Percentiles rank a stretch among this genome's conserved stretches.
phyloP scores from a whole-genome alignment of 176 grass and related monocot species.

The Paspalum vaginatum region DNA sequence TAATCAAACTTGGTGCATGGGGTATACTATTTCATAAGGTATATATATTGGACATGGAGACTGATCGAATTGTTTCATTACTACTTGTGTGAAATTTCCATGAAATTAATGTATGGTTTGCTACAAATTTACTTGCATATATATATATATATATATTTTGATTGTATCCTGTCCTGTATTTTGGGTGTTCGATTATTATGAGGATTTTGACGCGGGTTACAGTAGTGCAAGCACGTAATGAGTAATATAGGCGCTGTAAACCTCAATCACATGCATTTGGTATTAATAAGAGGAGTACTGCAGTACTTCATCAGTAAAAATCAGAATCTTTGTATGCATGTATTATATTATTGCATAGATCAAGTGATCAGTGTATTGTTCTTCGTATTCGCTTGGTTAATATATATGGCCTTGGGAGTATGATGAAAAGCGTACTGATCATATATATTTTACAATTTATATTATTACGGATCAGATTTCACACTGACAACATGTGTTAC shows the following conservation, averaged over 20 bases:
- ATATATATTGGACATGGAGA: conserved; percentile 46
- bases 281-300: not conserved
- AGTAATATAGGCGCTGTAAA: not conserved
- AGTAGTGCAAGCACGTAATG: conserved; percentile 22
- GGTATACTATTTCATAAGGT: conserved; percentile 41
- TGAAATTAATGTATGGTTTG: conserved; percentile 33
- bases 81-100: conserved; percentile 30
- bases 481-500: not conserved
- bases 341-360: not conserved
- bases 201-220: not conserved
- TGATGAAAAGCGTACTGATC: not conserved
- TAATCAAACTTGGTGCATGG: conserved; percentile 48
- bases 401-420: not conserved
- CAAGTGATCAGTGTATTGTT: not conserved
- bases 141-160: not conserved
- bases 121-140: conserved; percentile 14
- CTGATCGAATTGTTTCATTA: conserved; percentile 28
- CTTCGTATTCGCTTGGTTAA: not conserved
- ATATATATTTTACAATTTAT: not conserved
- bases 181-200: not conserved
- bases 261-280: conserved; percentile 36
- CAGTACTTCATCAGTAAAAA: not conserved
- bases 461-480: too few relatives aligned
- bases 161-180: not conserved
- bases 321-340: not conserved